Evolutionary conservation across 129 eudicot genomes (phyloP).

Genomic region (Silybum marianum): DNA sequence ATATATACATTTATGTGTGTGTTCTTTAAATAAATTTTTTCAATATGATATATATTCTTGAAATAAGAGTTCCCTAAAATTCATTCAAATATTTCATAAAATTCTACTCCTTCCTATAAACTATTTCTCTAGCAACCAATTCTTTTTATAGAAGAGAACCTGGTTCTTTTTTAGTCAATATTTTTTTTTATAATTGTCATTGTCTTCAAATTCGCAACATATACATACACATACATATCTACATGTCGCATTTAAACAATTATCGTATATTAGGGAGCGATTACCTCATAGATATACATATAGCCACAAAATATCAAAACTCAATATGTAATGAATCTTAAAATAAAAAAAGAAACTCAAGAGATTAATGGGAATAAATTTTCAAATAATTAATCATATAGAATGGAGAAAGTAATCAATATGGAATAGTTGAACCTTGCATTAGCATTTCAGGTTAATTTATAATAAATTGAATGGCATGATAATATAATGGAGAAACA

Average conservation of each 20-base stretch:
- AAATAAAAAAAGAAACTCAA: background rate
- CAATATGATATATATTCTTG: background rate
- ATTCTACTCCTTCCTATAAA: background rate
- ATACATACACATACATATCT: background rate
- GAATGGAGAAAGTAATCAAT: slow-evolving; percentile 12
- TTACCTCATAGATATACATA: background rate
- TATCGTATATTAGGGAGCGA: background rate
- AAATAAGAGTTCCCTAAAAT: background rate
- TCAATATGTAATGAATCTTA: background rate
- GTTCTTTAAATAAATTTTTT: background rate
- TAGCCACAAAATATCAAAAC: background rate
- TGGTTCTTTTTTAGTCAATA: background rate
- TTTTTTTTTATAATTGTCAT: background rate
- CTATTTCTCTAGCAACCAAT: background rate
- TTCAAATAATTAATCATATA: slow-evolving; percentile 5
- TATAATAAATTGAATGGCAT: slow-evolving; percentile 9
- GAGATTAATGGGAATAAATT: background rate
- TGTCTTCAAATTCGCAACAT: background rate
- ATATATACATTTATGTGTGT: background rate
- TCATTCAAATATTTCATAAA: background rate
- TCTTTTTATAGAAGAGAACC: slow-evolving; percentile 1
- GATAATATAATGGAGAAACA: background rate
- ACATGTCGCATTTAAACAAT: background rate
- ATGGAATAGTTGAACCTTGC: slow-evolving; percentile 11
- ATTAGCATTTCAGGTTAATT: slow-evolving; percentile 9